Percentiles rank a stretch among this genome's conserved stretches.
Evolutionary conservation across 495 filamentous ascomycete genomes (phyloP).

Genomic region (Pyronema omphalodes): DNA sequence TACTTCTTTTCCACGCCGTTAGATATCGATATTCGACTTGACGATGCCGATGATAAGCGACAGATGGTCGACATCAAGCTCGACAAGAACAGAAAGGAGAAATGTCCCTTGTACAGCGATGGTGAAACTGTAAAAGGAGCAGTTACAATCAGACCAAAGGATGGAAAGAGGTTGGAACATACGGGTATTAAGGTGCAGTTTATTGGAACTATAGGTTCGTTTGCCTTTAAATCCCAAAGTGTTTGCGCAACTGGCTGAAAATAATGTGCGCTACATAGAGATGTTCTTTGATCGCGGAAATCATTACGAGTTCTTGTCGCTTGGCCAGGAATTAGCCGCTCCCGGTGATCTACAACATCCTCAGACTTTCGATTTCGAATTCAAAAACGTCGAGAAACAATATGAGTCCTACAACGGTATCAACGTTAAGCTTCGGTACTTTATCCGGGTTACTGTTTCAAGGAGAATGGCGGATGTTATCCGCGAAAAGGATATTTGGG

Average conservation of each 20-base stretch:
- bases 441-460: conserved; percentile 89
- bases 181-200: conserved; percentile 99
- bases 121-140: conserved; percentile 93
- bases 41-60: conserved; percentile 72
- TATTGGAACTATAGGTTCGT: conserved; percentile 86
- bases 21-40: conserved; percentile 96
- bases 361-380: conserved; percentile 98
- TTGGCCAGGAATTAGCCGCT: conserved; percentile 87
- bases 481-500: conserved; percentile 98
- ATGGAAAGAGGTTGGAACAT: conserved; percentile 94
- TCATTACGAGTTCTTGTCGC: conserved; percentile 95
- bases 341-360: conserved; percentile 96
- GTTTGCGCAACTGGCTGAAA: background rate
- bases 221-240: background rate
- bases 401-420: conserved; percentile 99
- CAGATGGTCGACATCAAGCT: conserved; percentile 93
- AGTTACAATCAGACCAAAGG: conserved; percentile 89
- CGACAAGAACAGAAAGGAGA: conserved; percentile 91
- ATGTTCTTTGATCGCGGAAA: conserved; percentile 99
- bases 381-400: conserved; percentile 99
- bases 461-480: conserved; percentile 94
- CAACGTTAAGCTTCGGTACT: conserved; percentile 97
- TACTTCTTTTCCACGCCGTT: conserved; percentile 97
- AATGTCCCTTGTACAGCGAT: conserved; percentile 92
- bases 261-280: conserved; percentile 33